These are phyloP conservation scores for Colletotrichum sp. DNA, from an alignment of 2,329 filamentous ascomycete species.

Conservation along the genomic window DNA sequence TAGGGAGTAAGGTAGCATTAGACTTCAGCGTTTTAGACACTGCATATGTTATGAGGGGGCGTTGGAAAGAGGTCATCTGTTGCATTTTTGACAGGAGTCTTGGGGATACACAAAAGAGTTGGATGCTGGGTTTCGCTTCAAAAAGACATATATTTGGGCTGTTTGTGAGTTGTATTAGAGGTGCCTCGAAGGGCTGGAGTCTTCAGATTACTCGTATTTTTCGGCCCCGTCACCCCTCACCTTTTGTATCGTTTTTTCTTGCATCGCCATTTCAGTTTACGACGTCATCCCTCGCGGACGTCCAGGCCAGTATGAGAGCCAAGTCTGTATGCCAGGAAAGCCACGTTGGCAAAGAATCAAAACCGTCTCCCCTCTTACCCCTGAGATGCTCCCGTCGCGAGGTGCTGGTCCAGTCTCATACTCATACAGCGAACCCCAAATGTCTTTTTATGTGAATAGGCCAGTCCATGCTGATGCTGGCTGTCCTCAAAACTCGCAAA, in stretches of 20 bases:
- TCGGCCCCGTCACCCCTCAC: background rate
- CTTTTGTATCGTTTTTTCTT: background rate
- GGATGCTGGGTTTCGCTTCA: background rate
- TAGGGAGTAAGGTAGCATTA: background rate
- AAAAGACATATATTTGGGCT: background rate
- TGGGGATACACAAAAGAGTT: background rate
- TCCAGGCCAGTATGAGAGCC: background rate
- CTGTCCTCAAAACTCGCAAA: background rate
- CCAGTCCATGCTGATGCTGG: background rate
- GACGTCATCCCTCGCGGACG: background rate
- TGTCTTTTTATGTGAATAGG: background rate
- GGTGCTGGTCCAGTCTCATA: background rate
- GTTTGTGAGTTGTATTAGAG: background rate
- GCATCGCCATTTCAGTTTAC: background rate
- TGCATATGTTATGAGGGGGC: constrained; percentile 8
- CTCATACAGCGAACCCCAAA: background rate
- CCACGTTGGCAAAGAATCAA: background rate
- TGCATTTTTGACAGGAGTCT: constrained; percentile 20
- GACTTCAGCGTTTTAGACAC: constrained; percentile 5
- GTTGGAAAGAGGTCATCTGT: constrained; percentile 9
- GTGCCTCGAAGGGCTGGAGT: background rate
- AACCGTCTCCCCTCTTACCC: background rate
- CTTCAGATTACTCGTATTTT: background rate
- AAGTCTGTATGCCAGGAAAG: background rate
- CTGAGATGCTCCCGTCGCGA: background rate